Evolutionary conservation across 1,139 yeast genomes (phyloP).

Genomic region (Hansenula lynferdii): DNA sequence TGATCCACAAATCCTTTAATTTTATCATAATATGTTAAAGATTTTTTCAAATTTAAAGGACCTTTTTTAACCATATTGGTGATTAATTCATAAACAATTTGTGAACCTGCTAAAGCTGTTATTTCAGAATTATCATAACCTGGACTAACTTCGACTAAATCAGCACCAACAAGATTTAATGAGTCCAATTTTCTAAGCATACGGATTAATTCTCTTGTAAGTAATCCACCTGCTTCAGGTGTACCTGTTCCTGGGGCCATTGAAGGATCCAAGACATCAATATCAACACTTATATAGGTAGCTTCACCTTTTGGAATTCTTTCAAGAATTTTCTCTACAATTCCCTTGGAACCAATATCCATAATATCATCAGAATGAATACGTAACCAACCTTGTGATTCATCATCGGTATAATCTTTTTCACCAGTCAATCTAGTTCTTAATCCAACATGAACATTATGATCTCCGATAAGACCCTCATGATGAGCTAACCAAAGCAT

Average conservation of each 20-base stretch:
- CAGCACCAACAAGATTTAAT: constrained; percentile 70
- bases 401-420: constrained; percentile 60
- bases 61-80: constrained; percentile 76
- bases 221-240: constrained; percentile 78
- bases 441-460: constrained; percentile 67
- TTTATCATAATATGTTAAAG: too few species aligned
- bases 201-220: constrained; percentile 68
- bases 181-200: constrained; percentile 54
- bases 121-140: constrained; percentile 68
- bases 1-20: too few species aligned
- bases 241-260: constrained; percentile 84
- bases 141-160: constrained; percentile 75
- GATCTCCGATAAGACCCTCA: constrained; percentile 52
- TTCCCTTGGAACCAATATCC: constrained; percentile 44
- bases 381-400: constrained; percentile 55
- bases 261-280: constrained; percentile 79
- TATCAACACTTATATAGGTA: constrained; percentile 68
- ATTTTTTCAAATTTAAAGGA: background rate
- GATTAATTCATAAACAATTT: constrained; percentile 62
- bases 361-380: constrained; percentile 69
- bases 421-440: constrained; percentile 63
- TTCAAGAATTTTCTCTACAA: constrained; percentile 46
- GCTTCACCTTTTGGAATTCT: constrained; percentile 54
- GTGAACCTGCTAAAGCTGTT: constrained; percentile 75
- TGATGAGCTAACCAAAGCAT: constrained; percentile 76